These are phyloP conservation scores for Pichia membranifaciens DNA, from an alignment of 805 yeast species.

Conservation along the genomic window DNA sequence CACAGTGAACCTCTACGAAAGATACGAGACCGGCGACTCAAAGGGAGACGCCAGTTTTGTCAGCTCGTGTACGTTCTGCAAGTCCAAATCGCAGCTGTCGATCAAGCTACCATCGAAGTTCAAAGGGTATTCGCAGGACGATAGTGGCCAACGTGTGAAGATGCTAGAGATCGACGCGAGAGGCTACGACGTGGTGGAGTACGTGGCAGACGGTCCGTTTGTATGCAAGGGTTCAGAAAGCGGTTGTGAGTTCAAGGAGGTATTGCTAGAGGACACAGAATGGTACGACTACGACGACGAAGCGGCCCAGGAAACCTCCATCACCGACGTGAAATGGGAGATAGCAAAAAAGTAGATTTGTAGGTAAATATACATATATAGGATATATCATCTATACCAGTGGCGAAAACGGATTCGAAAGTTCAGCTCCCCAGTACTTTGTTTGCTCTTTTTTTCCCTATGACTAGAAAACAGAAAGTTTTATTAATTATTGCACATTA, in stretches of 20 bases:
- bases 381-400: too few species aligned
- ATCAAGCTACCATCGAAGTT: constrained; percentile 22
- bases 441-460: too few species aligned
- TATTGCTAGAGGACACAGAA: constrained; percentile 74
- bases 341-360: too few species aligned
- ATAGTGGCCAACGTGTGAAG: constrained; percentile 36
- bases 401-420: too few species aligned
- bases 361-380: too few species aligned
- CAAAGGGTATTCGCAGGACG: constrained; percentile 34
- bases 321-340: constrained; percentile 68
- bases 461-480: constrained; percentile 9
- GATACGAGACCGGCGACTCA: constrained; percentile 60
- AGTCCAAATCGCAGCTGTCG: constrained; percentile 21
- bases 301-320: constrained; percentile 71
- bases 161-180: constrained; percentile 76
- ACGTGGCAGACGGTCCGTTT: constrained; percentile 61
- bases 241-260: constrained; percentile 18
- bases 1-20: constrained; percentile 60
- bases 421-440: too few species aligned
- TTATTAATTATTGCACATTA: constrained; percentile 12
- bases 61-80: constrained; percentile 38
- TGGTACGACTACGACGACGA: constrained; percentile 96
- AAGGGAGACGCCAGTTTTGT: constrained; percentile 82
- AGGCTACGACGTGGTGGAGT: constrained; percentile 70
- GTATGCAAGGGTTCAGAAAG: constrained; percentile 46